A percentile compares a stretch with the other conserved stretches of the same genome.
Evolutionary conservation across 179 eudicot genomes (phyloP).

Genomic region (Corrigiola litoralis): DNA sequence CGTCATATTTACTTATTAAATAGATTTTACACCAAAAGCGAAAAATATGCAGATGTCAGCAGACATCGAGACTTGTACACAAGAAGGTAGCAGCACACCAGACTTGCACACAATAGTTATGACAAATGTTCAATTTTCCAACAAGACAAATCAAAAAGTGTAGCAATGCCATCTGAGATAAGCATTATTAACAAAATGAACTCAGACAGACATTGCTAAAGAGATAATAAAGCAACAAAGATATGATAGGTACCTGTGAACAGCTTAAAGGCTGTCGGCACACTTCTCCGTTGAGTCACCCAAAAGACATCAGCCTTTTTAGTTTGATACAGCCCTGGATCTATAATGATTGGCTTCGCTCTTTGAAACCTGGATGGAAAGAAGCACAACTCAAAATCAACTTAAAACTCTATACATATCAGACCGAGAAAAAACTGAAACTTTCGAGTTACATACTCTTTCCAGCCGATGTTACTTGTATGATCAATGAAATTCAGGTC

Average conservation of each 20-base stretch:
- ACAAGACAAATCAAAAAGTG: no score
- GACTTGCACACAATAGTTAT: no score
- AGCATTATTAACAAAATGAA: background rate
- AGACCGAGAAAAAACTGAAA: background rate
- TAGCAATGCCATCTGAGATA: no score
- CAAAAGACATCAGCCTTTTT: slow-evolving; percentile 84
- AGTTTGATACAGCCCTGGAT: slow-evolving; percentile 80
- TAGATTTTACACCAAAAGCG: no score
- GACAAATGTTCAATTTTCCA: no score
- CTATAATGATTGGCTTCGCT: slow-evolving; percentile 76
- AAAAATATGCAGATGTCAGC: no score
- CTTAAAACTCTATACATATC: background rate
- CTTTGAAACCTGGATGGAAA: slow-evolving; percentile 56
- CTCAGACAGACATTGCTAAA: background rate
- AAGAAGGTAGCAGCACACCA: no score
- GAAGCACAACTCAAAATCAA: background rate
- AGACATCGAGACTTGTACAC: no score
- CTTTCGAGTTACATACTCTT: slow-evolving; percentile 53
- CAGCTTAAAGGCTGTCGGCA: slow-evolving; percentile 87
- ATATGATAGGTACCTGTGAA: slow-evolving; percentile 64
- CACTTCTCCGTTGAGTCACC: slow-evolving; percentile 88
- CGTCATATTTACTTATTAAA: no score
- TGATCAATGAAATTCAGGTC: slow-evolving; percentile 83
- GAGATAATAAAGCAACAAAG: background rate
- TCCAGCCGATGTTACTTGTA: slow-evolving; percentile 84